phyloP scores from a whole-genome alignment of 2,329 filamentous ascomycete species.

The Ascomycota sp. region DNA sequence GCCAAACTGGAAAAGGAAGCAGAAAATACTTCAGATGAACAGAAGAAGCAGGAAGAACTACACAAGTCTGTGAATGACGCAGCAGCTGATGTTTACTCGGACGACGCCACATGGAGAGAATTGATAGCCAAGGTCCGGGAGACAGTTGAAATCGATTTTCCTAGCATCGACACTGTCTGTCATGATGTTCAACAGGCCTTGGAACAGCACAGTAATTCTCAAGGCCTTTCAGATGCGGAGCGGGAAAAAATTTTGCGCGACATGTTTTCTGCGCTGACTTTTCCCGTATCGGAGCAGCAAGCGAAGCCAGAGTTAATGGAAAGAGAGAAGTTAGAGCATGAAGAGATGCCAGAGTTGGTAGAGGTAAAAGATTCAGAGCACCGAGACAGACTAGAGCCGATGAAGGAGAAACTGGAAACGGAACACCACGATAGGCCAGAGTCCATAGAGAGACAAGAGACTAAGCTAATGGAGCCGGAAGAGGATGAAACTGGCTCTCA shows the following conservation, averaged over 20 bases:
- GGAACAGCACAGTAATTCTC: constrained; percentile 29
- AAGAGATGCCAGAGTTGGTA: no score
- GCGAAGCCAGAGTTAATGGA: constrained; percentile 3
- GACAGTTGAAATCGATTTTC: constrained; percentile 32
- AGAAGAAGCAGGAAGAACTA: constrained; percentile 3
- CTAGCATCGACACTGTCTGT: constrained; percentile 26
- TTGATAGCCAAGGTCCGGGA: constrained; percentile 32
- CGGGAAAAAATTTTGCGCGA: constrained; percentile 25
- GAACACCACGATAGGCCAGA: no score
- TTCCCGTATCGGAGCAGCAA: constrained; percentile 7
- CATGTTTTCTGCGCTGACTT: constrained; percentile 25
- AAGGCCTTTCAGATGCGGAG: constrained; percentile 21
- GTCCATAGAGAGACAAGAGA: no score
- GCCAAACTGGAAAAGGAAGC: constrained; percentile 4
- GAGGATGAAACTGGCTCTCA: constrained; percentile 2
- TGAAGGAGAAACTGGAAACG: not conserved
- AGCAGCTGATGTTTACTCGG: constrained; percentile 7
- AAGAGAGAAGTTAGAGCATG: no score
- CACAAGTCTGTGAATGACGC: constrained; percentile 2
- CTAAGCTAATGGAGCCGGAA: no score
- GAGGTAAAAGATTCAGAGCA: no score
- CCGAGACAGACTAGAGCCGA: no score
- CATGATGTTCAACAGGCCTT: constrained; percentile 33
- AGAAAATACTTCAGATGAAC: constrained; percentile 4
- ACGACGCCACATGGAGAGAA: constrained; percentile 26